Evolutionary conservation across 139 green algal species (phyloP).

Genomic region (Astrephomene gubernaculifera): DNA sequence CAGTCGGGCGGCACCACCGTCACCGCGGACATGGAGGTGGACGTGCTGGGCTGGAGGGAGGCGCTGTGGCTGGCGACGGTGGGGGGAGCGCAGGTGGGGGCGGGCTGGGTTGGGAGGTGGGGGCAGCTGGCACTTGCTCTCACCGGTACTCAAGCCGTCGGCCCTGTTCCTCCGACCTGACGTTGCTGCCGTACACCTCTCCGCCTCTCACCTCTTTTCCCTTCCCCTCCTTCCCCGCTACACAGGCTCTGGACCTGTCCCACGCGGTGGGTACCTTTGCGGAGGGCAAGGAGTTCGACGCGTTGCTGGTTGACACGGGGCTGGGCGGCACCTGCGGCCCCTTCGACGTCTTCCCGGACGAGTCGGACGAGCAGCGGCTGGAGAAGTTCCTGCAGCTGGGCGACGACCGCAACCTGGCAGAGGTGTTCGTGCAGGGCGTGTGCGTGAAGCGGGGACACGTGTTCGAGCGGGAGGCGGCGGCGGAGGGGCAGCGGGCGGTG

Average conservation of each 20-base stretch:
- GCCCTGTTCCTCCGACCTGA: no score
- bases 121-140: no score
- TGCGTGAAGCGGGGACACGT: constrained; percentile 45
- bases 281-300: constrained; percentile 77
- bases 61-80: constrained; percentile 78
- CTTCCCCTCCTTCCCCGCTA: no score
- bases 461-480: constrained; percentile 11
- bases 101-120: no score
- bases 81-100: constrained; percentile 63
- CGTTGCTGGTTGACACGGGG: constrained; percentile 67
- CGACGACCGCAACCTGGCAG: constrained; percentile 76
- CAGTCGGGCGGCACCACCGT: constrained; percentile 42
- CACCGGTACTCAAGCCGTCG: no score
- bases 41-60: constrained; percentile 60
- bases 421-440: constrained; percentile 64
- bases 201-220: no score
- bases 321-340: constrained; percentile 19
- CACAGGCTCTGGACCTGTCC: constrained; percentile 38
- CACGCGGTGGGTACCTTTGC: constrained; percentile 65
- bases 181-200: no score
- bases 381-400: constrained; percentile 78
- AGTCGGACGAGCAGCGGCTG: constrained; percentile 49
- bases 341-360: constrained; percentile 67
- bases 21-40: constrained; percentile 59
- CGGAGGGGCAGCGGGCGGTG: not conserved